Evolutionary conservation across 2,329 filamentous ascomycete genomes (phyloP), one percentile per base, ranked within the genome.

Genomic region (Basipetospora sp.): DNA sequence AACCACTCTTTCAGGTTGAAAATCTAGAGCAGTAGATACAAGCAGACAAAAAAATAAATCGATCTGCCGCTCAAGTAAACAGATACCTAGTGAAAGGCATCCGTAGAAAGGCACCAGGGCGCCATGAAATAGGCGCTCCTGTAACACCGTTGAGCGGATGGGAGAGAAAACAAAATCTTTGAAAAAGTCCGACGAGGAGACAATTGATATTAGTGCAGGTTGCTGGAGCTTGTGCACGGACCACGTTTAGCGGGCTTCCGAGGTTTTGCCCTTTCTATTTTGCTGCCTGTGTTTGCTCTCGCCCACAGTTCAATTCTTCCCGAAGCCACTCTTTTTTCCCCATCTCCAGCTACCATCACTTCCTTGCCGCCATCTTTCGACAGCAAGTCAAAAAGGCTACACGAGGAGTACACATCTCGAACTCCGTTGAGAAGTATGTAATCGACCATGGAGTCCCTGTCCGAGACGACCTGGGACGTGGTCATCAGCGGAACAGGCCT

Each of bases 11-110:
- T 83, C 80, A 84, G 66, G 66, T 56, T 56, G 59, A 61, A 60
- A 77, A 72, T 85, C 79, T 70, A 81, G 77, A 77, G 79, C 76
- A 82, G 80, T 77, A 85, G 80, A 85, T 85, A 85, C 80, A 77
- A 77, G 77, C 74, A 67, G 78, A 72, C 57, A 53, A 49, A 49
- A 59, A 49, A 40, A 41, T 50, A 37, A 17, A 44, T 72, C 58
- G 48, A 61, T 81, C 74, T 81, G 56, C 69, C 76, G 71, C 75
- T 67, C 70, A 64, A 60, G 60, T 56, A 48, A 47, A 57, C 58
- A 57, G 56, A 57, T 51, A 55, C 59, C 65, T 72, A 71, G 61
- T 72, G 70, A 71, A 71, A 71, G 66, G 38, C 30, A 41, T 45
- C 54, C 53, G 55, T 25, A 6, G 22, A 25, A 25, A 25, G 22